phyloP scores from a whole-genome alignment of 75 land plant genomes.

The Selaginella moellendorffii region DNA sequence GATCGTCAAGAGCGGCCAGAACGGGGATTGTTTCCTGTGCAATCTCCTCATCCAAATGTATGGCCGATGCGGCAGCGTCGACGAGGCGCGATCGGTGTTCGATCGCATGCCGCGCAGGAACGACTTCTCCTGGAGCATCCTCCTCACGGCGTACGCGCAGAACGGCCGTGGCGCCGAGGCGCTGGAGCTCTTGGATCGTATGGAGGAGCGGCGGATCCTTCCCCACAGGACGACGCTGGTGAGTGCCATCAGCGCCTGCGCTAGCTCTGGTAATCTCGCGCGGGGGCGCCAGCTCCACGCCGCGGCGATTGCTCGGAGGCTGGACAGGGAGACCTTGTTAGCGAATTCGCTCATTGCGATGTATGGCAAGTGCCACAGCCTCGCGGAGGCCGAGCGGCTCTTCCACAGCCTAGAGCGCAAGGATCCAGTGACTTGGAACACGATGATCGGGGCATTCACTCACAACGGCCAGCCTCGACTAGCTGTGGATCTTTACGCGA shows the following conservation, averaged over 20 bases:
- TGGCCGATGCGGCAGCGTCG: conserved; percentile 21
- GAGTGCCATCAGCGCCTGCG: not conserved
- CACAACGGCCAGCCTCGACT: not conserved
- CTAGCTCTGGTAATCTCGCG: not conserved
- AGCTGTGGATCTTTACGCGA: too few relatives aligned
- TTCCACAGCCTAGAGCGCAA: not conserved
- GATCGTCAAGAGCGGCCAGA: not conserved
- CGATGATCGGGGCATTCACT: not conserved
- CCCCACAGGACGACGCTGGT: not conserved
- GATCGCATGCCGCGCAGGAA: not conserved
- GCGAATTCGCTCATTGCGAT: too few relatives aligned
- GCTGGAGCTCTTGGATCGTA: not conserved
- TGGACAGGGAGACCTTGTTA: too few relatives aligned
- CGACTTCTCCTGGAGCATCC: not conserved
- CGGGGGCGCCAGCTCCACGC: too few relatives aligned
- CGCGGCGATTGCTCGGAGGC: too few relatives aligned
- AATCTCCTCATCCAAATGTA: conserved; percentile 33
- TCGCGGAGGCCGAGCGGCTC: not conserved
- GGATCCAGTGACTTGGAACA: not conserved
- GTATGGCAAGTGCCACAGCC: too few relatives aligned
- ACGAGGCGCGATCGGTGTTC: conserved; percentile 2
- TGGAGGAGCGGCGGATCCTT: not conserved
- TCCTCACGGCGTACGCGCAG: conserved; percentile 1
- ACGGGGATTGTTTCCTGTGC: too few relatives aligned
- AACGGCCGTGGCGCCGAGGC: conserved; percentile 1